A percentile compares a stretch with the other conserved stretches of the same genome.
Evolutionary conservation across 75 land plant species (phyloP).

Genomic region (Larix kaempferi): DNA sequence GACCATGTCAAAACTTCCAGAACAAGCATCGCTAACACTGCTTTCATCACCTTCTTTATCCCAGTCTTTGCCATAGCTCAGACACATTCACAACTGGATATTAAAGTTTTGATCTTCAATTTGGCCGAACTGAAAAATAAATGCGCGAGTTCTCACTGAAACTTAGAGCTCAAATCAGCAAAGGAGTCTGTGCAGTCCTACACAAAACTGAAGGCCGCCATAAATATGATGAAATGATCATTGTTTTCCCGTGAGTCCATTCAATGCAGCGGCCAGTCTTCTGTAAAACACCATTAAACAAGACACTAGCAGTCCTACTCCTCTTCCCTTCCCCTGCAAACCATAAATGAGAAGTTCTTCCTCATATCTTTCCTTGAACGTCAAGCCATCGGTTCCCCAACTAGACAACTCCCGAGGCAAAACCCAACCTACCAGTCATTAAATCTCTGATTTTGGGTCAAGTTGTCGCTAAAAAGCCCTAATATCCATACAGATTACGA

Average conservation of each 20-base stretch:
- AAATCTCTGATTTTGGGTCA: too few species aligned
- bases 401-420: neutral
- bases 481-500: neutral
- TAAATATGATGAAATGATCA: neutral
- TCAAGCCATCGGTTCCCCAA: neutral
- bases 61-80: neutral
- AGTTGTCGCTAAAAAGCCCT: too few species aligned
- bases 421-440: neutral
- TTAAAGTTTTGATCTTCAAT: neutral
- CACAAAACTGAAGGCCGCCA: neutral
- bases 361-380: neutral
- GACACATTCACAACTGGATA: neutral
- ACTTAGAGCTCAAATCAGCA: neutral
- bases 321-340: neutral
- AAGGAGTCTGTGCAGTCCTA: neutral
- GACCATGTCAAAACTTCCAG: neutral
- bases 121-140: neutral
- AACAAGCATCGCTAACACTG: neutral
- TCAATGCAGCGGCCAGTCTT: neutral
- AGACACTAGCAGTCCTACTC: neutral
- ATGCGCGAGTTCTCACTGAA: neutral
- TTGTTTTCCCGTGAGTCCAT: neutral
- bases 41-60: neutral
- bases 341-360: neutral
- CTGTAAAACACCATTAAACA: neutral